These are phyloP conservation scores for Zoysia japonica DNA, from an alignment of 176 grass and related monocot species.

Conservation along the genomic window DNA sequence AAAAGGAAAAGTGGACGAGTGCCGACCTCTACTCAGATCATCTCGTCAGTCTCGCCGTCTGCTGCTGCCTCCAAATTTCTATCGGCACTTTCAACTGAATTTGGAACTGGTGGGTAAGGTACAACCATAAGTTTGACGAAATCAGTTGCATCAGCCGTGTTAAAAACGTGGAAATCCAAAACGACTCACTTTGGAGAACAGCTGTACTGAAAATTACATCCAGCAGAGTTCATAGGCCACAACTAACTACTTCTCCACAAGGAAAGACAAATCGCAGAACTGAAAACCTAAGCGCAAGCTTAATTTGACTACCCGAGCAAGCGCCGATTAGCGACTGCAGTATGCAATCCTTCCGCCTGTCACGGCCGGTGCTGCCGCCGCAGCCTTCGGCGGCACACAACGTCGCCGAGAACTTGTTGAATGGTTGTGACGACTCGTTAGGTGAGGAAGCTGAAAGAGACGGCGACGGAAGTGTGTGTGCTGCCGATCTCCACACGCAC, in stretches of 20 bases:
- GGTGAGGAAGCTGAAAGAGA: conserved; percentile 34
- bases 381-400: conserved; percentile 1
- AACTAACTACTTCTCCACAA: background rate
- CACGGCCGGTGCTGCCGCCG: conserved; percentile 20
- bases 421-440: conserved; percentile 5
- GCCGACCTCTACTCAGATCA: background rate
- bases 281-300: background rate
- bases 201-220: background rate
- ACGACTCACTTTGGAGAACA: background rate
- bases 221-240: background rate
- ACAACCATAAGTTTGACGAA: conserved; percentile 24
- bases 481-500: conserved; percentile 36
- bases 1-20: background rate
- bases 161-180: background rate
- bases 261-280: background rate
- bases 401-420: background rate
- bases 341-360: conserved; percentile 33
- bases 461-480: background rate
- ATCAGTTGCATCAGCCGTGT: background rate
- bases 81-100: background rate
- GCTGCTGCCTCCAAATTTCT: no score
- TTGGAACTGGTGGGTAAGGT: conserved; percentile 29
- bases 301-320: conserved; percentile 3
- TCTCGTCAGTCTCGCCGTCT: background rate
- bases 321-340: background rate